Conservation (phyloP, 192 early-diverging fungal species). For the Geranomyces variabilis region DNA sequence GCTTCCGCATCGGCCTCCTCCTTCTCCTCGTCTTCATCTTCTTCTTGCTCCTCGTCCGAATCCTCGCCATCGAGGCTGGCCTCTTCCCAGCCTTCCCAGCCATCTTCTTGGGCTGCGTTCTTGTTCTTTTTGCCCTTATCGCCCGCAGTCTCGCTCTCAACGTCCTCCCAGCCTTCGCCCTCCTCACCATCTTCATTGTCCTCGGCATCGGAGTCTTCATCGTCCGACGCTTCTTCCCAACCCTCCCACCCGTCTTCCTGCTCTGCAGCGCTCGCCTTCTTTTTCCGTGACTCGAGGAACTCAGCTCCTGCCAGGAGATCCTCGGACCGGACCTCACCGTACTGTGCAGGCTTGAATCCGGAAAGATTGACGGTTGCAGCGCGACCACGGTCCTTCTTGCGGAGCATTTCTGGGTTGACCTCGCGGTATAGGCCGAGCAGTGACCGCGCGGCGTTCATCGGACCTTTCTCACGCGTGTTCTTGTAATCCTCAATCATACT, state of each 20-base stretch:
- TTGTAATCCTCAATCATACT: constrained; percentile 89
- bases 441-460: constrained; percentile 90
- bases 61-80: constrained; percentile 39
- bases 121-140: constrained; percentile 4
- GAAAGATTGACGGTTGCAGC: constrained; percentile 75
- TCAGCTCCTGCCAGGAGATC: constrained; percentile 84
- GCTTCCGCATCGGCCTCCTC: constrained; percentile 40
- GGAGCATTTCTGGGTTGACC: constrained; percentile 91
- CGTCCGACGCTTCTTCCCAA: constrained; percentile 26
- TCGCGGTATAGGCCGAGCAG: constrained; percentile 93
- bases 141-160: background rate
- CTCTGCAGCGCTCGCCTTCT: constrained; percentile 35
- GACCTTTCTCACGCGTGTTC: constrained; percentile 87
- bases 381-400: constrained; percentile 92
- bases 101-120: constrained; percentile 36
- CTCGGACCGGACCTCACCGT: constrained; percentile 70
- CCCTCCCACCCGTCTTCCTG: constrained; percentile 37
- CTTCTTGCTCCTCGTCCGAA: constrained; percentile 34
- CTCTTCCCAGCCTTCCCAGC: constrained; percentile 45
- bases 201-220: constrained; percentile 29
- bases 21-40: constrained; percentile 42
- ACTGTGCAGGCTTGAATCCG: constrained; percentile 62
- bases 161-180: constrained; percentile 31
- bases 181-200: constrained; percentile 27
- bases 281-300: constrained; percentile 6